Evolutionary conservation across 2,329 filamentous ascomycete genomes (phyloP), one percentile per base, ranked within the genome.

Genomic region (Aureobasidium sp.): DNA sequence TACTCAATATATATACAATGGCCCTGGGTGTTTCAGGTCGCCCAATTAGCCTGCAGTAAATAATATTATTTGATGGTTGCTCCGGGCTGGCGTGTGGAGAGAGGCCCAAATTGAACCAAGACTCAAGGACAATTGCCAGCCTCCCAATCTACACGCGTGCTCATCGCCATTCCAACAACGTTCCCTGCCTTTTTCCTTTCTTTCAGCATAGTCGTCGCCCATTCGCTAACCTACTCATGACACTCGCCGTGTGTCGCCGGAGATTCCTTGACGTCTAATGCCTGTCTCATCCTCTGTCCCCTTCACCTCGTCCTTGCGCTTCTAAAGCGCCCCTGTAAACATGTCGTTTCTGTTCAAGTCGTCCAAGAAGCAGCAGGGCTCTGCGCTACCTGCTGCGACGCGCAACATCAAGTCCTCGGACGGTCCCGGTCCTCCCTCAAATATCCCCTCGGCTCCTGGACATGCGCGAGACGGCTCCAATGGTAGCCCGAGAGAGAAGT

Each of bases 401-500:
- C 77, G 83, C 68, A 82, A 83, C 63, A 77, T 83, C 59, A 77
- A 81, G 63, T 83, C 80, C 25, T 81, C 83, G 49, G 81, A 85
- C 70, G 83, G 78, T 49, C 64, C 64, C 6, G 61, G 70, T 53
- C 49, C 65, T n/a, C 39, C 39, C 13, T 73, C 77, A 44, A 73
- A 78, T 59, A 73, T 77, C 58, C 73, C 78, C 3, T 37, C 47
- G 21, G 47, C 36, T 59, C 63, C 68, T 30, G 62, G 63, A 29
- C 65, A 65, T 61, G 65, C 48, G 52, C 73, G 73, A 65, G 71
- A 66, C 30, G 67, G 69, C 21, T 58, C 54, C 4, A 47, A 36
- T 36, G 45, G 57, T n/a, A 59, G 57, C 10, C 57, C 57, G 27
- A 30, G 57, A 25, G 57, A 59, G 16, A 70, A 69, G 42, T 66